phyloP scores from a whole-genome alignment of 257 asterid genomes.

The Pogostemon cablin region DNA sequence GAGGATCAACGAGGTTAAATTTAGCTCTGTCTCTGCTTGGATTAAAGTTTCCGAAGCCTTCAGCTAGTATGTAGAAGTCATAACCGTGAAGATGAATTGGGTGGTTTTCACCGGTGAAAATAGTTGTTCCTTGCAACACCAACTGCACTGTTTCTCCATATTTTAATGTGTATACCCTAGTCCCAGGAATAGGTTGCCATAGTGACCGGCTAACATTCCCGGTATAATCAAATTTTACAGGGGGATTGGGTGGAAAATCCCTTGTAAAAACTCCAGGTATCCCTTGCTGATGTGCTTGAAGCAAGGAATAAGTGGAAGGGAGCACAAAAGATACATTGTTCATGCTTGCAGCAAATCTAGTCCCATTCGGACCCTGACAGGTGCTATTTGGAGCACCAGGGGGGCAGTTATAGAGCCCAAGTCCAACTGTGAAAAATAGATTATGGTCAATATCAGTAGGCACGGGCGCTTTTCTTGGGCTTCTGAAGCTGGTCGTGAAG shows the following conservation, averaged over 20 bases:
- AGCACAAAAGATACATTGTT: slow-evolving; percentile 69
- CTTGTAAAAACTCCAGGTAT: slow-evolving; percentile 75
- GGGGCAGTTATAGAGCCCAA: slow-evolving; percentile 73
- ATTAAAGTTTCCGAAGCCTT: slow-evolving; percentile 83
- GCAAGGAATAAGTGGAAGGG: slow-evolving; percentile 69
- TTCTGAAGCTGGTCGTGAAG: slow-evolving; percentile 64
- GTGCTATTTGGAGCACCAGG: slow-evolving; percentile 51
- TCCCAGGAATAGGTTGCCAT: slow-evolving; percentile 71
- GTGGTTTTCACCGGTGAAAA: slow-evolving; percentile 74
- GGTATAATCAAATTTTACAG: slow-evolving; percentile 60
- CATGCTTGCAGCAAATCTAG: slow-evolving; percentile 83
- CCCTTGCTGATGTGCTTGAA: slow-evolving; percentile 72
- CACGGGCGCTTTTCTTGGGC: slow-evolving; percentile 53
- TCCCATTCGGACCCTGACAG: slow-evolving; percentile 91
- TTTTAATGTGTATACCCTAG: slow-evolving; percentile 60
- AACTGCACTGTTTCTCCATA: slow-evolving; percentile 74
- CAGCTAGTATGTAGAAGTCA: slow-evolving; percentile 77
- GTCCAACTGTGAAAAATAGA: slow-evolving; percentile 67
- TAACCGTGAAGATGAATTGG: slow-evolving; percentile 93
- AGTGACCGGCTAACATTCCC: slow-evolving; percentile 77
- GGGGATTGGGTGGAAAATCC: slow-evolving; percentile 75
- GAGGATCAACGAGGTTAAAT: slow-evolving; percentile 84
- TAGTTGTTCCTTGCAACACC: slow-evolving; percentile 81
- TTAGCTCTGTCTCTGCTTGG: slow-evolving; percentile 60
- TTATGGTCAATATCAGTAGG: slow-evolving; percentile 67